Evolutionary conservation across 441 rosid genomes (phyloP).

Genomic region (Erodium texanum): DNA sequence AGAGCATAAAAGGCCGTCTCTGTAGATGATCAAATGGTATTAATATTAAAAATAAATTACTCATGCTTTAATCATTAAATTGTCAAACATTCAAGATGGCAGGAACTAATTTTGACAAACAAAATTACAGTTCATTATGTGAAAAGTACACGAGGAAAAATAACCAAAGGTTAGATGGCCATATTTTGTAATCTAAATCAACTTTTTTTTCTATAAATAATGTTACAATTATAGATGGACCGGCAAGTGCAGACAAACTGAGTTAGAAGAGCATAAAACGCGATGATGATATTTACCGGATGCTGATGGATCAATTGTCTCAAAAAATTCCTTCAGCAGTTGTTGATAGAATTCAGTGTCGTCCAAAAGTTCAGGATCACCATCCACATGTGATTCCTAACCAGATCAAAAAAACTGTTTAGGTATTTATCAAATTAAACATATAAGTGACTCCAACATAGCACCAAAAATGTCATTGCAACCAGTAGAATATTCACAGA

Average conservation of each 20-base stretch:
- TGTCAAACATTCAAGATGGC: no score
- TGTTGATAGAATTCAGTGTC: slow-evolving; percentile 86
- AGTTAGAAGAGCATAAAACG: not conserved
- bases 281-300: slow-evolving; percentile 34
- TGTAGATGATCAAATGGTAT: slow-evolving; percentile 22
- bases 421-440: not conserved
- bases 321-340: slow-evolving; percentile 73
- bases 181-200: not conserved
- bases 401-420: slow-evolving; percentile 4
- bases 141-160: not conserved
- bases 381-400: slow-evolving; percentile 50
- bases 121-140: no score
- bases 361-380: slow-evolving; percentile 80
- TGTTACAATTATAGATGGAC: not conserved
- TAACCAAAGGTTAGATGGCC: not conserved
- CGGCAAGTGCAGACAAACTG: not conserved
- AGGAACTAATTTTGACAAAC: no score
- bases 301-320: slow-evolving; percentile 59
- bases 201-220: not conserved
- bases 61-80: not conserved
- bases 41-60: not conserved
- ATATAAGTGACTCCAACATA: not conserved
- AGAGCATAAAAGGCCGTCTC: slow-evolving; percentile 65
- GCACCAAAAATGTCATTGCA: not conserved
- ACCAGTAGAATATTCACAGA: not conserved